Conservation (phyloP, 208 protist genomes). For the Trypanosomatidae sp. region DNA sequence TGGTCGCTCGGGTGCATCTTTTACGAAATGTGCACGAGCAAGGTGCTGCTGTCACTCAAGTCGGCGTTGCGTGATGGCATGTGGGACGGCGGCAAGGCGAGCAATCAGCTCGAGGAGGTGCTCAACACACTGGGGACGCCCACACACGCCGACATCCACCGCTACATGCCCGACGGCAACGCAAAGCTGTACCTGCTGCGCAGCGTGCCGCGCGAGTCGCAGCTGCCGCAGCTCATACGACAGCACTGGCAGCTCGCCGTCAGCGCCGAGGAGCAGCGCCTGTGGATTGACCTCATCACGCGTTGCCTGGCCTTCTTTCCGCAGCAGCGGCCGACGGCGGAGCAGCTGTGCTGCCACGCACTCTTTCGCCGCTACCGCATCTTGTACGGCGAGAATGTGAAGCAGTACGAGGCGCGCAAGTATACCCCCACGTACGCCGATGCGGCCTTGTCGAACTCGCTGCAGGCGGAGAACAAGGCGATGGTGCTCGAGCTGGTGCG, state of each 20-base stretch:
- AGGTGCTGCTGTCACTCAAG: conserved; percentile 87
- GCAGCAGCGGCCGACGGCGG: conserved; percentile 54
- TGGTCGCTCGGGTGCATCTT: conserved; percentile 94
- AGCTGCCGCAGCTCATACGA: conserved; percentile 28
- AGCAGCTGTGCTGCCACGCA: conserved; percentile 46
- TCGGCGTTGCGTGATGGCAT: conserved; percentile 44
- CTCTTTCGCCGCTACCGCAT: conserved; percentile 56
- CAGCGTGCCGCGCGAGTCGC: conserved; percentile 32
- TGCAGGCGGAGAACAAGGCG: conserved; percentile 41
- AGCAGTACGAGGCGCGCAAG: conserved; percentile 17
- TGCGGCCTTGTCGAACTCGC: conserved; percentile 5
- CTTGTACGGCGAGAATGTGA: conserved; percentile 56
- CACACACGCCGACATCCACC: conserved; percentile 33
- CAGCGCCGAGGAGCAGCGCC: conserved; percentile 15
- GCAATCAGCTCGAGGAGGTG: conserved; percentile 69
- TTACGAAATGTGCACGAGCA: conserved; percentile 85
- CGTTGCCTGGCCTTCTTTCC: conserved; percentile 74
- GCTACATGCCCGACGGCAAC: conserved; percentile 64
- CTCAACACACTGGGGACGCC: conserved; percentile 71
- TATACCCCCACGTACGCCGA: conserved; percentile 31
- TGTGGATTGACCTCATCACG: conserved; percentile 69
- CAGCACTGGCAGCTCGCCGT: conserved; percentile 36
- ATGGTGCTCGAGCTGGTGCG: conserved; percentile 26
- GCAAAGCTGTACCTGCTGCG: conserved; percentile 66
- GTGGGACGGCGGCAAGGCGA: conserved; percentile 71